phyloP scores from a whole-genome alignment of 2,329 filamentous ascomycete genomes.

The Aspergillus sp. region DNA sequence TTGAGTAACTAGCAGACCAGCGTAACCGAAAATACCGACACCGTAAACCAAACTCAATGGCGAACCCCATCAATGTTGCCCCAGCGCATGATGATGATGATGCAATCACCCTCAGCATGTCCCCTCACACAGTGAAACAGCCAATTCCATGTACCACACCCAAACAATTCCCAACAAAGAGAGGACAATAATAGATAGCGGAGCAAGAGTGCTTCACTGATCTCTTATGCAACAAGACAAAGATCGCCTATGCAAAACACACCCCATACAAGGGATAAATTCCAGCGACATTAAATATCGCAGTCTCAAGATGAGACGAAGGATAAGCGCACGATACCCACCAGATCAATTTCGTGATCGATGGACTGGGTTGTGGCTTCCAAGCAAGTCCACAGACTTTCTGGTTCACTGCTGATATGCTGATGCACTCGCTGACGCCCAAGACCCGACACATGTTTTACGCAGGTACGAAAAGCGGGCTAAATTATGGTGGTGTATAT shows the following conservation, averaged over 20 bases:
- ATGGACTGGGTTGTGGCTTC: background rate
- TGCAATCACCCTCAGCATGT: background rate
- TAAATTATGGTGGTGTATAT: conserved; percentile 20
- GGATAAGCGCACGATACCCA: background rate
- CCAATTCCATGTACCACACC: background rate
- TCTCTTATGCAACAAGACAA: background rate
- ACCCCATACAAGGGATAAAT: background rate
- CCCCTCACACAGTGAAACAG: background rate
- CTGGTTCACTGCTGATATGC: conserved; percentile 44
- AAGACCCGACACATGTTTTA: conserved; percentile 24
- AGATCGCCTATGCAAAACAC: background rate
- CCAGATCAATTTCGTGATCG: background rate
- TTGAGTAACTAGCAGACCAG: conserved; percentile 30
- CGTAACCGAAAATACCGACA: background rate
- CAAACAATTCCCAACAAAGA: background rate
- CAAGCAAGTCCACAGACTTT: background rate
- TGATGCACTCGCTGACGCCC: conserved; percentile 56
- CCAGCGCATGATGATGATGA: background rate
- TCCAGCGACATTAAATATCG: background rate
- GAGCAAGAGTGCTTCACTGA: background rate
- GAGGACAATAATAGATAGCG: background rate
- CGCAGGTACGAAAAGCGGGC: conserved; percentile 23
- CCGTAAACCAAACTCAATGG: background rate
- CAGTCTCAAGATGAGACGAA: background rate
- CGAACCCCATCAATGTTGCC: background rate